A percentile compares a stretch with the other conserved stretches of the same genome.
Conservation (phyloP, 176 grass and related monocot species). For the Eleusine coracana region DNA sequence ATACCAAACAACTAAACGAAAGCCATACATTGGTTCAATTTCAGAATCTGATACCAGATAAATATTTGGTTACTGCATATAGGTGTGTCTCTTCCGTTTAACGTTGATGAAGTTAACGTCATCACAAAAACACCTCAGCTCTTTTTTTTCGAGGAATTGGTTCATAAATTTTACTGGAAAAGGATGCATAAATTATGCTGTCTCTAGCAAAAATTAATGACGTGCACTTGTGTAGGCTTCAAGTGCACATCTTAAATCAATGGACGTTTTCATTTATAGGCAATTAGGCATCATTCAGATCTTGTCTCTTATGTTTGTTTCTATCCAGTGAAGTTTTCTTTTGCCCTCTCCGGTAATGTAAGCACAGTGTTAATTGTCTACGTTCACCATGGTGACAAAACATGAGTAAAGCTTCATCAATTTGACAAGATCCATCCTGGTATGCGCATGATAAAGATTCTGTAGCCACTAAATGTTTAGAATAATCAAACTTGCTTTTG, state of each 20-base stretch:
- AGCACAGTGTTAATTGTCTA: not conserved
- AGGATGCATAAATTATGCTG: not conserved
- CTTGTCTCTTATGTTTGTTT: not conserved
- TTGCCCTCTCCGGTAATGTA: not conserved
- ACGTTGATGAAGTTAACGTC: not conserved
- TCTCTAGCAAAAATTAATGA: not conserved
- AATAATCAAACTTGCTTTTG: not conserved
- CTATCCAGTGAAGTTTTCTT: not conserved
- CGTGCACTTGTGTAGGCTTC: not conserved
- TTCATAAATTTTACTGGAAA: not conserved
- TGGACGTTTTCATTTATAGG: not conserved
- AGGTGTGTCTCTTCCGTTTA: not conserved
- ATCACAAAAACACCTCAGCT: not conserved
- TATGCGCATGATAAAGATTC: not conserved
- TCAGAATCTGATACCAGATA: not conserved
- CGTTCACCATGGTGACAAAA: not conserved
- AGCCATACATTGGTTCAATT: not conserved
- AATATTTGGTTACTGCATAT: not conserved
- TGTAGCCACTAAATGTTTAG: constrained; percentile 11
- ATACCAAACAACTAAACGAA: not conserved
- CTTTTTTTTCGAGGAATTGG: not conserved
- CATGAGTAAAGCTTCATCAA: not conserved
- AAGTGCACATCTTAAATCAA: not conserved
- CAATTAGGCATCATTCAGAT: not conserved
- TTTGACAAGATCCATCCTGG: not conserved